These are phyloP conservation scores for Myriosclerotinia duriaeana DNA, from an alignment of 2,329 filamentous ascomycete species.

Conservation along the genomic window DNA sequence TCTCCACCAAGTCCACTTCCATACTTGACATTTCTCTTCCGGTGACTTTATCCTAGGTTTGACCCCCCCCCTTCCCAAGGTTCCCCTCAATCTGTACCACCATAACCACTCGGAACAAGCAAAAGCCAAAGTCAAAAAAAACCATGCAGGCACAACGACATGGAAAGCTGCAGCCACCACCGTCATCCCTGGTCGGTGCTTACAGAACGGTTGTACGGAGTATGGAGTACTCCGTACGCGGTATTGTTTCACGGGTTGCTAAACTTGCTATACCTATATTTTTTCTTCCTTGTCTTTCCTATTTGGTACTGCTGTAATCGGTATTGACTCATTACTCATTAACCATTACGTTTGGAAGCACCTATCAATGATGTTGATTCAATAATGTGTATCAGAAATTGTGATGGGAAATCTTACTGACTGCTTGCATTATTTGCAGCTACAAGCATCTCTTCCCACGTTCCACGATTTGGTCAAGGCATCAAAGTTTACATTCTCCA, in stretches of 20 bases:
- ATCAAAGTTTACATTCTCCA: background rate
- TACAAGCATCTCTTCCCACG: background rate
- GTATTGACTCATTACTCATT: too few relatives aligned
- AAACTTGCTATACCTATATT: background rate
- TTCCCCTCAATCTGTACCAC: constrained; percentile 10
- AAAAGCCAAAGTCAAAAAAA: background rate
- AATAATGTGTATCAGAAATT: too few relatives aligned
- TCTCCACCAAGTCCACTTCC: background rate
- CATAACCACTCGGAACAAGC: background rate
- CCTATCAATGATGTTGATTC: too few relatives aligned
- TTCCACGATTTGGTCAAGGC: constrained; percentile 12
- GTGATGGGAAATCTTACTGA: too few relatives aligned
- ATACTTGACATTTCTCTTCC: background rate
- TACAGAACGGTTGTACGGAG: constrained; percentile 19
- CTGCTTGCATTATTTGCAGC: too few relatives aligned
- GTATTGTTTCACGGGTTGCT: background rate
- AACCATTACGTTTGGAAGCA: too few relatives aligned
- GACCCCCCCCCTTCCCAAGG: constrained; percentile 3
- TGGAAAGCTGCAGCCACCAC: constrained; percentile 17
- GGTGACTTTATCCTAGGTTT: background rate
- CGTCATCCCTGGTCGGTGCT: constrained; percentile 15
- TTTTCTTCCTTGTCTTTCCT: too few relatives aligned
- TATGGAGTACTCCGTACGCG: background rate
- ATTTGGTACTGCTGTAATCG: too few relatives aligned
- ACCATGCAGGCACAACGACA: constrained; percentile 15